A percentile compares a stretch with the other conserved stretches of the same genome.
These are phyloP conservation scores for Cajanus cajan DNA, from an alignment of 306 rosid species.

Conservation along the genomic window DNA sequence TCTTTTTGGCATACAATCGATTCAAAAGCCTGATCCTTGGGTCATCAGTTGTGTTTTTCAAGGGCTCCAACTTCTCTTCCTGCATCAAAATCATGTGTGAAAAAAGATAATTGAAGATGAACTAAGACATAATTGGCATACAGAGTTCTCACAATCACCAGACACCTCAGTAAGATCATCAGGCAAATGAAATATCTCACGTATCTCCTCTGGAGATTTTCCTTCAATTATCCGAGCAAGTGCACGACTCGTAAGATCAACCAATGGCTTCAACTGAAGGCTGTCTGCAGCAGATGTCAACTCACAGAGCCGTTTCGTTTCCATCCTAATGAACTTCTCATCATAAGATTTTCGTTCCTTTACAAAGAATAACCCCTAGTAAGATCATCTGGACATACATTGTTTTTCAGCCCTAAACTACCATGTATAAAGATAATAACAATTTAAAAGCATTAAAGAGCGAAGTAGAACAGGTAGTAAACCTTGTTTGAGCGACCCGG, in stretches of 20 bases:
- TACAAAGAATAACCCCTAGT: conserved; percentile 37
- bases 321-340: conserved; percentile 79
- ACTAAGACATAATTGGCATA: conserved; percentile 28
- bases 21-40: conserved; percentile 94
- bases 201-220: conserved; percentile 89
- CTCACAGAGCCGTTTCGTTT: conserved; percentile 85
- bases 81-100: conserved; percentile 44
- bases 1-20: conserved; percentile 84
- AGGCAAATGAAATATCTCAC: conserved; percentile 90
- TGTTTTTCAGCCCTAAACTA: conserved; percentile 9
- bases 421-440: not conserved
- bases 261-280: conserved; percentile 91
- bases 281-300: conserved; percentile 93
- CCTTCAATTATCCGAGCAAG: conserved; percentile 98
- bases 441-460: conserved; percentile 20
- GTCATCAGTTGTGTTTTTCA: conserved; percentile 79
- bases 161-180: conserved; percentile 98
- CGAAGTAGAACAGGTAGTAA: not conserved
- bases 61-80: conserved; percentile 98
- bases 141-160: conserved; percentile 40
- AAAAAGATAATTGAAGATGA: conserved; percentile 26
- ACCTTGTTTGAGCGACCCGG: conserved; percentile 97
- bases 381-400: conserved; percentile 20
- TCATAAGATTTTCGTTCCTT: conserved; percentile 87
- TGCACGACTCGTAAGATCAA: conserved; percentile 91